Percentiles rank a stretch among this genome's conserved stretches.
phyloP scores from a whole-genome alignment of 2,329 filamentous ascomycete genomes.

The Alternaria consortialis region DNA sequence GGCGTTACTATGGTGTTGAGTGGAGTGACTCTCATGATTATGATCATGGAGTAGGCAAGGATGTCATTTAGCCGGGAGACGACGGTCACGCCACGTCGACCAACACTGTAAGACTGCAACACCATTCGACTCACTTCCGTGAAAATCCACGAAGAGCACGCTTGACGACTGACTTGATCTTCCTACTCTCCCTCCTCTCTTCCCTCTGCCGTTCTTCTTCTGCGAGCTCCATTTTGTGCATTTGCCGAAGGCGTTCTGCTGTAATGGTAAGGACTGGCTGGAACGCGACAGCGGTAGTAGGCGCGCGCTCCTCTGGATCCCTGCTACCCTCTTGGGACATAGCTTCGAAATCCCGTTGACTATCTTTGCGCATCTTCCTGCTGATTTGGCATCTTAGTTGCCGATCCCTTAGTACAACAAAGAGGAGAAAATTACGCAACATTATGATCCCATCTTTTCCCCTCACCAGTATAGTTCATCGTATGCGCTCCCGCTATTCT shows the following conservation, averaged over 20 bases:
- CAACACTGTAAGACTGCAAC: not conserved
- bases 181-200: not conserved
- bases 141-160: not conserved
- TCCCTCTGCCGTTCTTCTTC: not conserved
- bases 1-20: not conserved
- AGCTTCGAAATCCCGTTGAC: not conserved
- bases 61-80: conserved; percentile 1
- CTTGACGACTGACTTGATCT: not conserved
- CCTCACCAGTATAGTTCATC: conserved; percentile 2
- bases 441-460: conserved; percentile 3
- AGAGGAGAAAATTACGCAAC: not conserved
- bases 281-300: not conserved
- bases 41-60: not conserved
- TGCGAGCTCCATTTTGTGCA: not conserved
- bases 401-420: not conserved
- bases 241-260: not conserved
- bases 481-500: not conserved
- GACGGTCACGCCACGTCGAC: not conserved
- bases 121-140: not conserved
- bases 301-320: not conserved
- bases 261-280: not conserved
- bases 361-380: not conserved
- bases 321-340: not conserved
- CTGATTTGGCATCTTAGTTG: not conserved
- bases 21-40: conserved; percentile 2